phyloP scores from a whole-genome alignment of 1,139 yeast genomes.

The Kluyveromyces sp. region DNA sequence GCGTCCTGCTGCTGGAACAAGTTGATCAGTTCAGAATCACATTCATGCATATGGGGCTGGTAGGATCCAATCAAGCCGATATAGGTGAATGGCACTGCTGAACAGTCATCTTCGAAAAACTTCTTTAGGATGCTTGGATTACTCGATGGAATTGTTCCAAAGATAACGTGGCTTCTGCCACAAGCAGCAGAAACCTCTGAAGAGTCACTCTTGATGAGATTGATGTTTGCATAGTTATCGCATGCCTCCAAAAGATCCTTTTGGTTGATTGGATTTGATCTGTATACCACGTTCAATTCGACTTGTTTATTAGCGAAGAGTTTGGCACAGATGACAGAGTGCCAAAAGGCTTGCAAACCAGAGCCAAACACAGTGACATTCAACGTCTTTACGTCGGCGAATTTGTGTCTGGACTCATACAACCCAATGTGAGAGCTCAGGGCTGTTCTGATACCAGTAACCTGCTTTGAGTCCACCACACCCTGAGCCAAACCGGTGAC shows the following conservation, averaged over 20 bases:
- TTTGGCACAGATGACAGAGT: constrained; percentile 40
- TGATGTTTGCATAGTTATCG: constrained; percentile 11
- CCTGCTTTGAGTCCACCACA: constrained; percentile 48
- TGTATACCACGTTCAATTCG: constrained; percentile 39
- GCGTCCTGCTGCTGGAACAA: constrained; percentile 17
- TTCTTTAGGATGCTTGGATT: constrained; percentile 39
- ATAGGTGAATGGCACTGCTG: constrained; percentile 35
- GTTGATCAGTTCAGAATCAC: constrained; percentile 42
- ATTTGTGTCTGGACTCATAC: constrained; percentile 27
- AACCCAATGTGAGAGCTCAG: constrained; percentile 49
- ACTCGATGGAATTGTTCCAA: constrained; percentile 55
- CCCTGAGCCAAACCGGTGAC: constrained; percentile 47
- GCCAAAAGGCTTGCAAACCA: constrained; percentile 69
- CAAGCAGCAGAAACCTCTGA: constrained; percentile 13
- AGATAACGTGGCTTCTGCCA: constrained; percentile 39
- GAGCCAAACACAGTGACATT: constrained; percentile 45
- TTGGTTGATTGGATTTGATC: constrained; percentile 41
- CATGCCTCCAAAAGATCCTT: constrained; percentile 23
- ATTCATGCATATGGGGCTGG: constrained; percentile 62
- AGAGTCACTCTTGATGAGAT: constrained; percentile 16
- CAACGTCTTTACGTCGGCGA: constrained; percentile 8
- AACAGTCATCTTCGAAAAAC: constrained; percentile 33
- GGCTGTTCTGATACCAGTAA: constrained; percentile 67
- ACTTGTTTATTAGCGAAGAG: constrained; percentile 38
- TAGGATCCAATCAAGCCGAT: constrained; percentile 62